These are phyloP conservation scores for Jatropha curcas DNA, from an alignment of 345 rosid species.

Conservation along the genomic window DNA sequence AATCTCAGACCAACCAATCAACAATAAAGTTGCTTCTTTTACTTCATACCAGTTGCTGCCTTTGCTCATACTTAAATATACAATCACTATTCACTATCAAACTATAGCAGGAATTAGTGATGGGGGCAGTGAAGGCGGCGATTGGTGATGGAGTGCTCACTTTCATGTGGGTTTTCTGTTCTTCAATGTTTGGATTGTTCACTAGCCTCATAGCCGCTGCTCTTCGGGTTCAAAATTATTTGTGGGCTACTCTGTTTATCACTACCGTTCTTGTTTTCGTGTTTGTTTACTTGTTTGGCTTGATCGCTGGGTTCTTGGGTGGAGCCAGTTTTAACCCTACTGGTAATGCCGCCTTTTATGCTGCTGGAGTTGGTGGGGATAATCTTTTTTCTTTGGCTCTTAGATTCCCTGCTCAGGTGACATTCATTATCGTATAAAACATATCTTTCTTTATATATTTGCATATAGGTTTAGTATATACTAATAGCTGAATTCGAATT, in stretches of 20 bases:
- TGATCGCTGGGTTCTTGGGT: conserved; percentile 61
- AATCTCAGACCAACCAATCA: neutral
- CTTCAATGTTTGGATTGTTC: conserved; percentile 61
- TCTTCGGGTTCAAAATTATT: conserved; percentile 45
- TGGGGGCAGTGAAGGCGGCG: conserved; percentile 70
- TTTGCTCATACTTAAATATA: neutral
- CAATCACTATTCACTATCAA: neutral
- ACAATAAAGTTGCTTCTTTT: neutral
- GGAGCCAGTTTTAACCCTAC: conserved; percentile 97
- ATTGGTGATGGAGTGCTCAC: conserved; percentile 64
- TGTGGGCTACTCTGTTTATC: conserved; percentile 54
- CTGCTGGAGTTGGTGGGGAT: conserved; percentile 77
- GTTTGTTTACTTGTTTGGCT: conserved; percentile 56
- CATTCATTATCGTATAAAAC: no score
- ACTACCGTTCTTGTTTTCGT: conserved; percentile 57
- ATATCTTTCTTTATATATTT: neutral
- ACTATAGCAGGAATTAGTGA: conserved; percentile 3
- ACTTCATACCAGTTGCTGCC: neutral
- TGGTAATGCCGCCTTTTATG: conserved; percentile 77
- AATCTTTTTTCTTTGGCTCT: conserved; percentile 79
- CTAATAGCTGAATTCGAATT: neutral
- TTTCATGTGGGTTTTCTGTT: conserved; percentile 68
- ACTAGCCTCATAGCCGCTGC: conserved; percentile 52
- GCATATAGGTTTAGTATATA: neutral
- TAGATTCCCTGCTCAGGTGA: conserved; percentile 89